Evolutionary conservation across 1,284 basidiomycete genomes (phyloP), one percentile per base, ranked within the genome.

Genomic region (Sporisorium exsertum): DNA sequence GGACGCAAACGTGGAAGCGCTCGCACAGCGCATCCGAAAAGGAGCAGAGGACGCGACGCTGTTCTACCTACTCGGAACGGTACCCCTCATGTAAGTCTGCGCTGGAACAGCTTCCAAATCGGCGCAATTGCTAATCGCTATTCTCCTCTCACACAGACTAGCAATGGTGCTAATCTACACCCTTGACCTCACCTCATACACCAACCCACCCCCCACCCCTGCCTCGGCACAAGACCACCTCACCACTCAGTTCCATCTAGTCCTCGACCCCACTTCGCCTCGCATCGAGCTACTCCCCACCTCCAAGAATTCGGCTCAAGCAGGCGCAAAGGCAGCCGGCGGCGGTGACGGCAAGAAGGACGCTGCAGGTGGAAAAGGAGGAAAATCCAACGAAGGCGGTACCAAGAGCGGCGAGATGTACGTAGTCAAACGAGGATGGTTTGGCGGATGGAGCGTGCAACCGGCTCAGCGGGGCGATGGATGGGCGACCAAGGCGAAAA

Each of bases 151-250:
- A 10, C 42, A 15, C 47, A 71, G 68, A 3, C 50, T 64, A 6
- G 68, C 68, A 9, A 71, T 64, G 68, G 45, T 71, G 32, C 55
- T 71, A 15, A 58, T 71, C 53, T 71, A 71, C 58, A 64, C 58
- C 15, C 53, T 71, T 37, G 63, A 71, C 32, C 50, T 71, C 22
- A 33, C 43, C 12, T 51, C 58, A 10, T 71, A 71, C 45, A 64
- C 32, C 42, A 58, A 71, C n/a, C 68, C 68, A 24, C 53, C 68
- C 8, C 22, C 62, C 0, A 49, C 54, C 0, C 8, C 49, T 6
- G 50, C 43, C 2, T 2, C 27, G 5, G n/a, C 49, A 9, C 57
- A 59, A 20, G 46, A 58, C 8, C 40, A 53, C 35, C 54, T 62
- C 5, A 32, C 61, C 8, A 50, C 62, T 5, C 68, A 62, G 2